A percentile compares a stretch with the other conserved stretches of the same genome.
Conservation (phyloP, 2,329 filamentous ascomycete genomes). For the Paecilomyces formosus region DNA sequence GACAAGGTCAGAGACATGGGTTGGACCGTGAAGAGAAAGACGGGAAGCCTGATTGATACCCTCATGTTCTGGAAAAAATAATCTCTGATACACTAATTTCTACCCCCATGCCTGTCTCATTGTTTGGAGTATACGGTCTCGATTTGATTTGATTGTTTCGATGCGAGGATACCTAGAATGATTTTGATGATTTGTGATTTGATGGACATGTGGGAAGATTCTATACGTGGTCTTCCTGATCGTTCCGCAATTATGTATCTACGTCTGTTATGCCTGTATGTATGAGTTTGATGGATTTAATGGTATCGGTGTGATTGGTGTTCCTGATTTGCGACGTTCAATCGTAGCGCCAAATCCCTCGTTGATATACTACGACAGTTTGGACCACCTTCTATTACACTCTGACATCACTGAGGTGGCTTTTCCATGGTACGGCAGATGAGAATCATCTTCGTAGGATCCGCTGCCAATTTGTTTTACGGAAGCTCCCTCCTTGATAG, state of each 20-base stretch:
- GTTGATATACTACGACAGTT: no score
- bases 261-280: background rate
- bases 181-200: background rate
- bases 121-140: slow-evolving; percentile 2
- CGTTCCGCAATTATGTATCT: background rate
- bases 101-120: background rate
- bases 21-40: slow-evolving; percentile 25
- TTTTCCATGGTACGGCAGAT: no score
- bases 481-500: background rate
- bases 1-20: slow-evolving; percentile 28
- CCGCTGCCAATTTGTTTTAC: background rate
- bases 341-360: background rate
- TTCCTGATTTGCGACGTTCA: background rate
- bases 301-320: background rate
- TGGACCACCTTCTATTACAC: no score
- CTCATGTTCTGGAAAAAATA: slow-evolving; percentile 35
- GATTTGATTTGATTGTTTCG: slow-evolving; percentile 7
- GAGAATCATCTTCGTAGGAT: background rate
- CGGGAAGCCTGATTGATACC: slow-evolving; percentile 24
- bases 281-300: background rate
- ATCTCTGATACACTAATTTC: slow-evolving; percentile 7
- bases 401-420: no score
- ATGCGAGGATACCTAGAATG: slow-evolving; percentile 3
- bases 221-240: background rate
- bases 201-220: background rate